Percentiles rank a stretch among this genome's conserved stretches.
phyloP scores from a whole-genome alignment of 352 stramenopile genomes.

The Pythium myriotylum region DNA sequence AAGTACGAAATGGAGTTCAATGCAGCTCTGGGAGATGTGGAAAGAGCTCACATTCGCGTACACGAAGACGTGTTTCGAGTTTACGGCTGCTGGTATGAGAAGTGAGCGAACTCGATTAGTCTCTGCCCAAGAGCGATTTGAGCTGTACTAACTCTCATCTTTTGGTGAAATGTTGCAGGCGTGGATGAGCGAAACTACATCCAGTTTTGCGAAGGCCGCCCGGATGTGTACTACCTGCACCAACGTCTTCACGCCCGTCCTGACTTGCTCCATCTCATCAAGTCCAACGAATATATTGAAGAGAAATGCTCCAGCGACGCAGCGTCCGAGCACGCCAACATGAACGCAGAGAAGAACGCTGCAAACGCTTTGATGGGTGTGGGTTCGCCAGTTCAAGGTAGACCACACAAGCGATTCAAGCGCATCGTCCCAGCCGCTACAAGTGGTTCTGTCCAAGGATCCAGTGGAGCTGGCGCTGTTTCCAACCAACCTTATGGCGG shows the following conservation, averaged over 20 bases:
- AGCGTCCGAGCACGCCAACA: constrained; percentile 25
- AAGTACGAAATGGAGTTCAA: constrained; percentile 63
- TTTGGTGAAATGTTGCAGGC: constrained; percentile 36
- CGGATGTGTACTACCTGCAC: constrained; percentile 82
- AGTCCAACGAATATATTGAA: constrained; percentile 85
- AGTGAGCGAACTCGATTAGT: constrained; percentile 42
- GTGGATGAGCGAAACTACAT: constrained; percentile 80
- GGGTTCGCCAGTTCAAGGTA: constrained; percentile 28
- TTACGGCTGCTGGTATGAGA: constrained; percentile 84
- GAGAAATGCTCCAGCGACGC: constrained; percentile 71
- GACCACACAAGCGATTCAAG: constrained; percentile 71
- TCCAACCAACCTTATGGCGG: background rate
- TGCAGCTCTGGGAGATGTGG: constrained; percentile 86
- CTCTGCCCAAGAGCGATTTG: constrained; percentile 3
- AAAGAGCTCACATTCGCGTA: constrained; percentile 83
- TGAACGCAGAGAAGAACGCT: constrained; percentile 24
- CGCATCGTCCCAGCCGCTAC: constrained; percentile 37
- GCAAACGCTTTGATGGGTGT: constrained; percentile 34
- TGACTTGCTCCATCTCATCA: constrained; percentile 78
- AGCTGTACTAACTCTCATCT: constrained; percentile 29
- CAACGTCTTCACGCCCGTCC: constrained; percentile 72
- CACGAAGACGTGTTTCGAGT: constrained; percentile 83
- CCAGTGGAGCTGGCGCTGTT: background rate
- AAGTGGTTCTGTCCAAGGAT: background rate
- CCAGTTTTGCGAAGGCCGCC: constrained; percentile 71